These are phyloP conservation scores for Cenococcum geophilum DNA, from an alignment of 495 filamentous ascomycete species.

Conservation along the genomic window DNA sequence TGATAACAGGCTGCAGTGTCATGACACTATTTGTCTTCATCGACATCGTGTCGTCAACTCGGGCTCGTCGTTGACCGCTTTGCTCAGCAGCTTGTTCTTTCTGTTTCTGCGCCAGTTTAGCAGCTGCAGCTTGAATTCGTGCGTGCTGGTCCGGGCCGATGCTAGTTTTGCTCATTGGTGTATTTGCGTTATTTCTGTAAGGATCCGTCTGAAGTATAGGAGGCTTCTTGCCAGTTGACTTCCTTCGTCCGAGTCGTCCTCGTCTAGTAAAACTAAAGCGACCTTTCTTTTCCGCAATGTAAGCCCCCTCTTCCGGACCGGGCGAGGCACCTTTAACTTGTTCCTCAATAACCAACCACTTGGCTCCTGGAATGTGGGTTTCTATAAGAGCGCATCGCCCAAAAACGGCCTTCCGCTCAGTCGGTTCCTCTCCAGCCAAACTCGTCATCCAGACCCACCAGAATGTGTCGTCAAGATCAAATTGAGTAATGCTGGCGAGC, in stretches of 20 bases:
- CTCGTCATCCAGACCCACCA: conserved; percentile 99
- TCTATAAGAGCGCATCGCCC: conserved; percentile 90
- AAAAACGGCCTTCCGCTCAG: conserved; percentile 81
- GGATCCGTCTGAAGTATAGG: conserved; percentile 45
- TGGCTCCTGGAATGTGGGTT: conserved; percentile 70
- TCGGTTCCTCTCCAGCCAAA: conserved; percentile 81
- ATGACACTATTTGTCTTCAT: conserved; percentile 87
- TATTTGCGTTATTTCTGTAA: conserved; percentile 44
- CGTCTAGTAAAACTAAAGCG: conserved; percentile 80
- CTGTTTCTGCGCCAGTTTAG: conserved; percentile 61
- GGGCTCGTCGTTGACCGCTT: conserved; percentile 36
- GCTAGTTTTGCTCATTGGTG: conserved; percentile 71
- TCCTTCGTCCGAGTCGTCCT: conserved; percentile 57
- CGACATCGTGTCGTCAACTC: conserved; percentile 47
- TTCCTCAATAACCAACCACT: conserved; percentile 93
- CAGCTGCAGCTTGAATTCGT: conserved; percentile 82
- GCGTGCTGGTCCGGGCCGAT: conserved; percentile 90
- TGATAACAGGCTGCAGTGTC: conserved; percentile 77
- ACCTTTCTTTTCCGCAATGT: conserved; percentile 89
- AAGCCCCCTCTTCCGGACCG: conserved; percentile 74
- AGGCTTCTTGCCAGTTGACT: conserved; percentile 55
- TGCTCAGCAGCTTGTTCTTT: conserved; percentile 44
- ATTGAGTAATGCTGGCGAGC: conserved; percentile 77
- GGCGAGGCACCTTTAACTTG: conserved; percentile 90
- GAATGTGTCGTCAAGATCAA: conserved; percentile 91